These are phyloP conservation scores for Lycium ferocissimum DNA, from an alignment of 257 asterid genomes.

Conservation along the genomic window DNA sequence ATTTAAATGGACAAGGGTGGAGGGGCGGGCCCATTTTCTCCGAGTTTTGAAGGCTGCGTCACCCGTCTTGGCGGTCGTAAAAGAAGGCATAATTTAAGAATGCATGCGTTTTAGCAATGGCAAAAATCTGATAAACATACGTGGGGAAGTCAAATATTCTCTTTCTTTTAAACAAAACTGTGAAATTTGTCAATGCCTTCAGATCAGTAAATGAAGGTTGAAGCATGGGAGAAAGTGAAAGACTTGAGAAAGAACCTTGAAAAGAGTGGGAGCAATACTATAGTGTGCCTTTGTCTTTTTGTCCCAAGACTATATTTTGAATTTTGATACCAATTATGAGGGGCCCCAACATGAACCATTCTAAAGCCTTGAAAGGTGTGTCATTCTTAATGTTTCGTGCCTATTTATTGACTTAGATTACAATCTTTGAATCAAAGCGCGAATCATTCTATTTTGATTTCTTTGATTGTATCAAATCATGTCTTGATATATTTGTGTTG, in stretches of 20 bases:
- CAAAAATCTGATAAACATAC: neutral
- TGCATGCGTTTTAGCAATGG: neutral
- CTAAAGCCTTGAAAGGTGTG: neutral
- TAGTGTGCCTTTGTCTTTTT: neutral
- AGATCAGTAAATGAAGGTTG: neutral
- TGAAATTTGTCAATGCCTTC: neutral
- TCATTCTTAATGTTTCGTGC: neutral
- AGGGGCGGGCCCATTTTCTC: neutral
- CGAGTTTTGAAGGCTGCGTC: neutral
- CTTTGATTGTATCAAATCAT: slow-evolving; percentile 13
- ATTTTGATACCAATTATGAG: neutral
- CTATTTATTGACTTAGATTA: slow-evolving; percentile 7
- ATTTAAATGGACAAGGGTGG: slow-evolving; percentile 5
- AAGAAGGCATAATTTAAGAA: neutral
- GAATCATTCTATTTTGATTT: neutral
- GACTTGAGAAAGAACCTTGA: neutral
- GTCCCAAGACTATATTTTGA: neutral
- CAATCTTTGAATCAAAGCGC: neutral
- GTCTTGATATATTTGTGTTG: neutral
- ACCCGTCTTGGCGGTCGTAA: neutral
- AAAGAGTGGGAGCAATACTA: neutral
- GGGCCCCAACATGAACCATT: neutral
- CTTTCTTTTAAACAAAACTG: neutral
- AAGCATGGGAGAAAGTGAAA: neutral
- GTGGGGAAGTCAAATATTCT: neutral